Evolutionary conservation across 2,329 filamentous ascomycete species (phyloP), one percentile per base, ranked within the genome.

Genomic region (Fusarium nisikadoi): DNA sequence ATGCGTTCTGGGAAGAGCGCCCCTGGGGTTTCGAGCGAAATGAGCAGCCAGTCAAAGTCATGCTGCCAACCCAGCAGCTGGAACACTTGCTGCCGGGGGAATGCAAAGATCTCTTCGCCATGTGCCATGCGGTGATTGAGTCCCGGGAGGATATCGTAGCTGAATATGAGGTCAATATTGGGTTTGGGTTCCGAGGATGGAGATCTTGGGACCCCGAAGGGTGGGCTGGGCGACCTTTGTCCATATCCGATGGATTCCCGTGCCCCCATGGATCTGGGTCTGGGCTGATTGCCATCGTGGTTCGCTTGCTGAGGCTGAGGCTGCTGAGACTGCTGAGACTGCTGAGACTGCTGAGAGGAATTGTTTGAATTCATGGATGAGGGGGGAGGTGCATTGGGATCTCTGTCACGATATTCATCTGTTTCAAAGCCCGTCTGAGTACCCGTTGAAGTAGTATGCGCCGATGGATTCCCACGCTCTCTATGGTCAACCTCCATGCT

Each of bases 61-160:
- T 16, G n/a, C 8, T 39, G 27, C 68, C 69, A 33, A 14, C 31
- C 14, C 2, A 72, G 12, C 4, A 50, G 12, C 2, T 35, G 6
- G 4, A 58, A 16, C 2, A 71, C 5, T 8, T 14, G 19, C 27
- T 38, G 23, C 1, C 56, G 45, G 10, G 64, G 42, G 20, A 50
- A 47, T 5, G 12, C 8, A 12, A 68, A 71, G 1, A 71, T 49
- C 25, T 64, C 3, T 5, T 11, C 20, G 4, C 3, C 19, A 7
- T 41, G 20, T 1, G 5, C 0, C 6, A 57, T 41, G 6, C 2
- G 45, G 4, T 35, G 0, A 20, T 71, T 71, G 1, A 12, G 0
- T 4, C 68, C 69, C 0, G 68, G 68, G 23, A 55, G 27, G 6
- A 31, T n/a, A 9, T 71, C 57, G 2, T 68, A 58, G 19, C 57